Evolutionary conservation across 768 basidiomycete species (phyloP).

Genomic region (Stropharia rugosoannulata): DNA sequence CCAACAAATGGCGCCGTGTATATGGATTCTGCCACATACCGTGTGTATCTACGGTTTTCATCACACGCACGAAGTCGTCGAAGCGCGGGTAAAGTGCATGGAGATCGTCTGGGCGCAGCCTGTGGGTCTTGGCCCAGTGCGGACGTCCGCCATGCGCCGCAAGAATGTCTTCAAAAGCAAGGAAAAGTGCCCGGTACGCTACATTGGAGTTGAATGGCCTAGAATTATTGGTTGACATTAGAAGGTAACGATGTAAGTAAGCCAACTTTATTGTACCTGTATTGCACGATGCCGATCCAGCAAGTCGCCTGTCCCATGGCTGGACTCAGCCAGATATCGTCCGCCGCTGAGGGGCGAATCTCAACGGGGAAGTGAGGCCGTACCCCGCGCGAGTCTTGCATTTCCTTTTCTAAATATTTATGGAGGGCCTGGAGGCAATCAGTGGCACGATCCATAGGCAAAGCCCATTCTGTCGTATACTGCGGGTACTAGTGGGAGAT

Average conservation of each 20-base stretch:
- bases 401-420: conserved; percentile 69
- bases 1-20: conserved; percentile 65
- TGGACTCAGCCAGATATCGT: conserved; percentile 95
- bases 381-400: conserved; percentile 65
- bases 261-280: conserved; percentile 60
- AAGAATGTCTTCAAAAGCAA: conserved; percentile 72
- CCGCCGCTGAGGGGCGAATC: conserved; percentile 82
- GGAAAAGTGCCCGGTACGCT: conserved; percentile 78
- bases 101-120: conserved; percentile 61
- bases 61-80: conserved; percentile 68
- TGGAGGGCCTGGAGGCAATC: conserved; percentile 72
- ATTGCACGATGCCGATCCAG: conserved; percentile 99
- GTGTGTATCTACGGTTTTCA: conserved; percentile 68
- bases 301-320: conserved; percentile 75
- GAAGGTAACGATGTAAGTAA: background rate
- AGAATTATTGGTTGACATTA: background rate
- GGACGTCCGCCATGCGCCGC: conserved; percentile 74
- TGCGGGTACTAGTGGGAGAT: conserved; percentile 78
- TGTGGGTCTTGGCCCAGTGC: conserved; percentile 96
- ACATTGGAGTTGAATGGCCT: conserved; percentile 87
- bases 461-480: conserved; percentile 94
- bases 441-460: conserved; percentile 69
- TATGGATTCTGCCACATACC: conserved; percentile 89
- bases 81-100: conserved; percentile 77
- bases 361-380: conserved; percentile 93